Conservation (phyloP, 2,329 filamentous ascomycete species). For the Penicillium sp. region DNA sequence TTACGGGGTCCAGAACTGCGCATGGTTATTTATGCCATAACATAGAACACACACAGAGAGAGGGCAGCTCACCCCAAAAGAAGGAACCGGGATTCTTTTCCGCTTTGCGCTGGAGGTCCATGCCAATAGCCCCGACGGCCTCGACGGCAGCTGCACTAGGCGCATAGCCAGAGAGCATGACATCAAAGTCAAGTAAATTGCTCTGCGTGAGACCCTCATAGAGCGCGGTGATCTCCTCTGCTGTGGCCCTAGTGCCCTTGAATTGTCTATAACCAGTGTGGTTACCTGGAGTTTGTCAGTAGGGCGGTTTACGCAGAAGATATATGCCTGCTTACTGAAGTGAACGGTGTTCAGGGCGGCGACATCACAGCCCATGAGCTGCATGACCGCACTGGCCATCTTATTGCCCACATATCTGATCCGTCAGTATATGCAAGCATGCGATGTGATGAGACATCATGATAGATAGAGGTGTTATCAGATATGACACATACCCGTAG, state of each 20-base stretch:
- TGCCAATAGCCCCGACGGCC: conserved; percentile 72
- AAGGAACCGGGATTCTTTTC: conserved; percentile 61
- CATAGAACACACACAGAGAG: no score
- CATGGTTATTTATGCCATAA: no score
- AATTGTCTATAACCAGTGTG: conserved; percentile 87
- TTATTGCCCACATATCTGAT: conserved; percentile 99
- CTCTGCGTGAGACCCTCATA: conserved; percentile 77
- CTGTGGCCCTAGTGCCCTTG: conserved; percentile 72
- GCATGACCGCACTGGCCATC: conserved; percentile 90
- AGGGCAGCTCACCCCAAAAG: conserved; percentile 64
- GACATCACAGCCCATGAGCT: conserved; percentile 86
- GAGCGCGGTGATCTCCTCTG: conserved; percentile 71
- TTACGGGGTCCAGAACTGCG: conserved; percentile 92
- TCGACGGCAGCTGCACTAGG: conserved; percentile 77
- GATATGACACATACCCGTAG: conserved; percentile 25
- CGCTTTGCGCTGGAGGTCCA: conserved; percentile 64
- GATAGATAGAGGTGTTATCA: no score
- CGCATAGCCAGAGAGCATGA: conserved; percentile 90
- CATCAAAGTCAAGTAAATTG: conserved; percentile 78
- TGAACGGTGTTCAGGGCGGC: conserved; percentile 92
- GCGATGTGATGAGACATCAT: conserved; percentile 35
- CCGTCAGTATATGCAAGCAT: no score
- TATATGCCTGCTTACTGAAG: no score
- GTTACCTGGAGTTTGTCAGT: conserved; percentile 56
- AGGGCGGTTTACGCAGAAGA: conserved; percentile 33